Percentiles rank a stretch among this genome's conserved stretches.
phyloP scores from a whole-genome alignment of 1,284 basidiomycete species.

The Mycena sp. region DNA sequence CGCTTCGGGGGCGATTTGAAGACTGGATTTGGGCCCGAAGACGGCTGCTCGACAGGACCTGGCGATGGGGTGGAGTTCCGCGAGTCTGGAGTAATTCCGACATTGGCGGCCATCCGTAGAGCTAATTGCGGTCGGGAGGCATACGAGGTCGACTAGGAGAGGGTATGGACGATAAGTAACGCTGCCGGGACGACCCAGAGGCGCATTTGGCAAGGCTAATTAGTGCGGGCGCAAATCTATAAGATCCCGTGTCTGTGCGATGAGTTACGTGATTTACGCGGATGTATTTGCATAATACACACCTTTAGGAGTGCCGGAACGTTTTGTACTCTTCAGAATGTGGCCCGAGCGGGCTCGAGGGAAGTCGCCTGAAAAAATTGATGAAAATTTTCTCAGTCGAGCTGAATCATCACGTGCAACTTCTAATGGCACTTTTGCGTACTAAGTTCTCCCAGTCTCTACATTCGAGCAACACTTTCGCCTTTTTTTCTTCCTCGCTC shows the following conservation, averaged over 20 bases:
- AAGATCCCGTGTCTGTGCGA: neutral
- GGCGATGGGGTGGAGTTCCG: neutral
- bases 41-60: neutral
- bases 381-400: conserved; percentile 12
- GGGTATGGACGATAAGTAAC: neutral
- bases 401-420: conserved; percentile 3
- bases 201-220: neutral
- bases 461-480: too few species aligned
- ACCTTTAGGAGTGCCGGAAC: neutral
- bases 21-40: neutral
- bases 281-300: neutral
- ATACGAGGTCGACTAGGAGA: too few species aligned
- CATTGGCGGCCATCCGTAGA: neutral
- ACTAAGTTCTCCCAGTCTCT: too few species aligned
- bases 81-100: neutral
- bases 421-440: too few species aligned
- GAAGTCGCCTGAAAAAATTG: neutral
- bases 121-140: too few species aligned
- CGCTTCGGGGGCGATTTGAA: neutral
- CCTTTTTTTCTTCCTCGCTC: too few species aligned
- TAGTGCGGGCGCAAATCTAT: neutral
- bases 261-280: neutral
- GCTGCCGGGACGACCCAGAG: neutral
- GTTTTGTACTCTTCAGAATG: conserved; percentile 1
- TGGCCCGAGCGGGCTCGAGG: neutral